Percentiles rank a stretch among this genome's conserved stretches.
Conservation (phyloP, 768 basidiomycete genomes). For the Amanita fuliginea region DNA sequence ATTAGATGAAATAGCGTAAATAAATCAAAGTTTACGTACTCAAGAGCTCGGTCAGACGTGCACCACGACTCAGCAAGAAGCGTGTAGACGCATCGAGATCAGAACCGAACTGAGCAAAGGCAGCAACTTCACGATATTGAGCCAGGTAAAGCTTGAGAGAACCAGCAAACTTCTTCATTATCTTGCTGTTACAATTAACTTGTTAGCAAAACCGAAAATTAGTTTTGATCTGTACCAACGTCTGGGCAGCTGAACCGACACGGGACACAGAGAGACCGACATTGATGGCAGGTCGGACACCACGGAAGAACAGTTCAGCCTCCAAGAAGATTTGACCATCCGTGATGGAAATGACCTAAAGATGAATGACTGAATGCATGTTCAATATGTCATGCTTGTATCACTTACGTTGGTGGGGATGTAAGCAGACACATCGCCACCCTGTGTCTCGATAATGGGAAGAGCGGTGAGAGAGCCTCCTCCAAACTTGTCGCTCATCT, state of each 20-base stretch:
- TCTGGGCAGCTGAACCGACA: constrained; percentile 99
- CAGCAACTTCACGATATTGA: constrained; percentile 99
- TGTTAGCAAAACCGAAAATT: constrained; percentile 2
- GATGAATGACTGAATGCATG: constrained; percentile 6
- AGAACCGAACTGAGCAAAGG: constrained; percentile 99
- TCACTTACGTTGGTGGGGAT: constrained; percentile 79
- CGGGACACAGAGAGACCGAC: constrained; percentile 99
- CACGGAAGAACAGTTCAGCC: constrained; percentile 99
- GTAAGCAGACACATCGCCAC: constrained; percentile 99
- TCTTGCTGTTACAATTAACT: constrained; percentile 46
- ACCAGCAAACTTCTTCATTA: constrained; percentile 99
- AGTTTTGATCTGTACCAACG: constrained; percentile 42
- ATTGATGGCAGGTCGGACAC: constrained; percentile 99
- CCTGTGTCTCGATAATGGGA: constrained; percentile 99
- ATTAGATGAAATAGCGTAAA: constrained; percentile 9
- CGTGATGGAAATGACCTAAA: constrained; percentile 96
- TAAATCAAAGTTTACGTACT: constrained; percentile 35
- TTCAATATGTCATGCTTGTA: background rate
- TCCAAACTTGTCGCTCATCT: constrained; percentile 99
- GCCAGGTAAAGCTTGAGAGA: constrained; percentile 99
- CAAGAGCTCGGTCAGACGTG: constrained; percentile 93
- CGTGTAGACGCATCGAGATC: constrained; percentile 99
- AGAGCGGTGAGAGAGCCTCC: constrained; percentile 98
- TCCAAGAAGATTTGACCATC: constrained; percentile 99
- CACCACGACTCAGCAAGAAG: constrained; percentile 96